Evolutionary conservation across 192 early-diverging fungal species (phyloP).

Genomic region (Martensiomyces pterosporus): DNA sequence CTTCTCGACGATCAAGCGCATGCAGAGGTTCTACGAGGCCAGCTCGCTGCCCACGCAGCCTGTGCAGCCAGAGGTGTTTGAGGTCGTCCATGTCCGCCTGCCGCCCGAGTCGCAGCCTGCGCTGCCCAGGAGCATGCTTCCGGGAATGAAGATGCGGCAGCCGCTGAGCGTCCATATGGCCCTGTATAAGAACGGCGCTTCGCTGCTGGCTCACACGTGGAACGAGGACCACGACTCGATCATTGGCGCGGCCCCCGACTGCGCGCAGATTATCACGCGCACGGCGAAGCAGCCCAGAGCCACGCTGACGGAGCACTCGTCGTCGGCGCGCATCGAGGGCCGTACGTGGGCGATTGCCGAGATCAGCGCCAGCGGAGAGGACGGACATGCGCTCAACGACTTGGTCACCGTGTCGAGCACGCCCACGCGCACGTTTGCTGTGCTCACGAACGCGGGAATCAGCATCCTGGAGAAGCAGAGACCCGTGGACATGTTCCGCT

Average conservation of each 20-base stretch:
- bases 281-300: constrained; percentile 27
- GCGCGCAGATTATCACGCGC: constrained; percentile 53
- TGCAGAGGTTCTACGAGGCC: constrained; percentile 35
- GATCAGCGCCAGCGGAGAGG: constrained; percentile 11
- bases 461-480: constrained; percentile 65
- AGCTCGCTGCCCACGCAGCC: constrained; percentile 4
- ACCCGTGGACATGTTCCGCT: constrained; percentile 69
- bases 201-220: constrained; percentile 61
- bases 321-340: constrained; percentile 61
- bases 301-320: constrained; percentile 49
- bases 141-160: constrained; percentile 5
- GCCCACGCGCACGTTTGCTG: constrained; percentile 60
- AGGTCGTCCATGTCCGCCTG: constrained; percentile 65
- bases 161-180: constrained; percentile 57
- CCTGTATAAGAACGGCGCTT: constrained; percentile 63
- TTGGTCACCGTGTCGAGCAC: constrained; percentile 56
- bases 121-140: constrained; percentile 16
- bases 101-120: constrained; percentile 55
- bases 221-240: constrained; percentile 70
- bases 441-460: constrained; percentile 75
- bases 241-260: constrained; percentile 58
- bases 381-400: constrained; percentile 55
- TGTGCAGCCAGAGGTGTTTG: constrained; percentile 52
- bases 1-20: constrained; percentile 55
- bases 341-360: constrained; percentile 82